These are phyloP conservation scores for Starmerella etchellsii DNA, from an alignment of 805 yeast genomes.

Conservation along the genomic window DNA sequence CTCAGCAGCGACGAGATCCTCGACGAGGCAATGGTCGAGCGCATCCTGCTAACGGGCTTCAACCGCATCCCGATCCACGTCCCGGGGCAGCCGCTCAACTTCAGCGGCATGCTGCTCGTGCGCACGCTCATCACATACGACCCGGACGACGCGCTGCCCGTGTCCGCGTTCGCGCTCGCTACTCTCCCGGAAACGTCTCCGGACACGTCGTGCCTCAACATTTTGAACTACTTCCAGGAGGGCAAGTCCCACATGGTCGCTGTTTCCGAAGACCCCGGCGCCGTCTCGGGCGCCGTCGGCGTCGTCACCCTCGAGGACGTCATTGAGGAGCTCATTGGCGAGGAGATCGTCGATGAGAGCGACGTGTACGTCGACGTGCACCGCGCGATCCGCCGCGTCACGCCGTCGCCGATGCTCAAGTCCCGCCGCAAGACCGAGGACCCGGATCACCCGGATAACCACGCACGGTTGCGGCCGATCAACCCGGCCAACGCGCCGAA, in stretches of 20 bases:
- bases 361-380: conserved; percentile 89
- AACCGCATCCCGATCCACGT: conserved; percentile 88
- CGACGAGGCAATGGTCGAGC: conserved; percentile 75
- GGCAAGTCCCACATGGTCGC: conserved; percentile 97
- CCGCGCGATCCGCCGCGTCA: conserved; percentile 54
- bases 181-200: conserved; percentile 90
- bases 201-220: conserved; percentile 85
- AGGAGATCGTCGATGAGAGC: conserved; percentile 91
- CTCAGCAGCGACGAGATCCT: conserved; percentile 71
- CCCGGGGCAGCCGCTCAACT: conserved; percentile 79
- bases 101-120: conserved; percentile 89
- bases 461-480: conserved; percentile 16
- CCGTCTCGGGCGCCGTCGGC: conserved; percentile 70
- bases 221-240: conserved; percentile 90
- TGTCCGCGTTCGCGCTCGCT: conserved; percentile 86
- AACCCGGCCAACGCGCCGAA: conserved; percentile 60
- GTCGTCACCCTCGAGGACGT: conserved; percentile 91
- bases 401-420: conserved; percentile 30
- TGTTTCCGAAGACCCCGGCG: conserved; percentile 77
- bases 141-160: conserved; percentile 90
- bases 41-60: conserved; percentile 85
- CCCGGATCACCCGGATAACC: not conserved
- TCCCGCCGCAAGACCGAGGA: not conserved
- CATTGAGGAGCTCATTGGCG: conserved; percentile 96
- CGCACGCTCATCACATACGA: conserved; percentile 87